Evolutionary conservation across 192 early-diverging fungal genomes (phyloP), one percentile per base, ranked within the genome.

Genomic region (Cetraspora pellucida): DNA sequence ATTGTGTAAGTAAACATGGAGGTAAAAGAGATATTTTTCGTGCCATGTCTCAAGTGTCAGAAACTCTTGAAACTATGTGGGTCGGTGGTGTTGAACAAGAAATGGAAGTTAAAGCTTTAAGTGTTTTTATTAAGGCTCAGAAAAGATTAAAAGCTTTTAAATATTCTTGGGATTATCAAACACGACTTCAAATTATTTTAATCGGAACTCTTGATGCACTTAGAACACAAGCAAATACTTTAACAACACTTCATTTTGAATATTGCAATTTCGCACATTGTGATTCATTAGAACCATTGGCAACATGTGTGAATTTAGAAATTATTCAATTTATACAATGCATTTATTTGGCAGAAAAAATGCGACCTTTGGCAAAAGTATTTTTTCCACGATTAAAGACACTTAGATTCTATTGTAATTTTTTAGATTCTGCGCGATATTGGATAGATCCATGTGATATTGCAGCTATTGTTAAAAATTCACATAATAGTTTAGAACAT

Each of bases 251-350:
- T 23, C 66, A 44, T 37, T 68, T 68, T 25, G 43, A 68, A 13
- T 46, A 47, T 68, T 43, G 37, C 37, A 68, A 68, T 68, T 68
- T 68, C 28, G 19, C 8, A 5, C 66, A 45, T 46, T 68, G 66
- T 68, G 37, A 47, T 5, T 68, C 66, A 23, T 37, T 43, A 37
- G 43, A 68, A 47, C 6, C 66, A 9, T 46, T 68, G n/a, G 21
- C n/a, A 13, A 43, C 17, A 17, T 47, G 27, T 14, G 66, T 46
- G 16, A 68, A 68, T 46, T 43, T 68, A 6, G 66, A 68, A 47
- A 37, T 25, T 19, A 37, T 68, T 19, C 19, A 68, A 46, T 68
- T 68, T 46, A 68, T 68, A 14, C 43, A 68, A 19, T 68, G 66
- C 14, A 25, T 43, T 13, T 43, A 47, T 27, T 43, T 68, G 45